Evolutionary conservation across 2,329 filamentous ascomycete genomes (phyloP).

Genomic region (Arachnopeziza araneosa): DNA sequence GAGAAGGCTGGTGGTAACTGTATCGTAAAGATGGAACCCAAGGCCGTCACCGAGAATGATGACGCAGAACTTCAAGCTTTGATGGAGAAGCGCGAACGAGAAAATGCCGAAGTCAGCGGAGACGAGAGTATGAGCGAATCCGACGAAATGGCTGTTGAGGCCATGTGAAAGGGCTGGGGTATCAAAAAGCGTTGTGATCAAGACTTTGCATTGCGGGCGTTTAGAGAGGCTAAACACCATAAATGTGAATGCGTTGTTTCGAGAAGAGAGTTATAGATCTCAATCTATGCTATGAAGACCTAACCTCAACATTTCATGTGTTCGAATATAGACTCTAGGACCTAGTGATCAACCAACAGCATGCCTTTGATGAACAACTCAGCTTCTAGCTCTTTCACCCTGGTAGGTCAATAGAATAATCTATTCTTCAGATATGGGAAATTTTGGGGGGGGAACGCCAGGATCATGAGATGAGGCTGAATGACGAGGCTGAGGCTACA

Average conservation of each 20-base stretch:
- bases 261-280: background rate
- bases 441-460: no score
- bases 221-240: slow-evolving; percentile 19
- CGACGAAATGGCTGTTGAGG: slow-evolving; percentile 73
- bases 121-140: slow-evolving; percentile 96
- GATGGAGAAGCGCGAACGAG: slow-evolving; percentile 98
- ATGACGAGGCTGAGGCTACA: background rate
- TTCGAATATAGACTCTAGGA: no score
- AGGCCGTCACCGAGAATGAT: slow-evolving; percentile 97
- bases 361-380: no score
- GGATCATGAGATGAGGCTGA: background rate
- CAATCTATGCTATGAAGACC: background rate
- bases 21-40: slow-evolving; percentile 95
- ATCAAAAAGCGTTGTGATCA: slow-evolving; percentile 25
- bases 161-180: slow-evolving; percentile 34
- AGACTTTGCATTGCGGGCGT: slow-evolving; percentile 29
- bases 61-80: slow-evolving; percentile 94
- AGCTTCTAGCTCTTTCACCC: no score
- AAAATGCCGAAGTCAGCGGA: slow-evolving; percentile 96
- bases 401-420: no score
- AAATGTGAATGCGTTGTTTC: slow-evolving; percentile 1
- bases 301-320: no score
- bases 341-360: background rate
- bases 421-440: no score
- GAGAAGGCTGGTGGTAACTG: slow-evolving; percentile 71